Percentiles rank a stretch among this genome's conserved stretches.
phyloP scores from a whole-genome alignment of 208 protist genomes.

The Lotmaria passim region DNA sequence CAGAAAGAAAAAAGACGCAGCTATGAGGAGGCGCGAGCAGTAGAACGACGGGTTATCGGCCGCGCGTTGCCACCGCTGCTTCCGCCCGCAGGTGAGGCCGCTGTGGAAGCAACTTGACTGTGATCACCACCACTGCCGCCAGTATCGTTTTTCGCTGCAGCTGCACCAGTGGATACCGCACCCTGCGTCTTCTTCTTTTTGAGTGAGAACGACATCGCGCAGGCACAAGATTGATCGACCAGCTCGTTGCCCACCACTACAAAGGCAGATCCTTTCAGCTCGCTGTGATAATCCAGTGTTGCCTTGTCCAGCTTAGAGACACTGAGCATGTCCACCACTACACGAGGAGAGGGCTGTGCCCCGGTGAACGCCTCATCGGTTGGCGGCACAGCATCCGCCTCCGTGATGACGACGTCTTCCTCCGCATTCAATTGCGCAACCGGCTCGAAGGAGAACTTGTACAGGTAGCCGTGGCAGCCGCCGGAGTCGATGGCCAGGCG shows the following conservation, averaged over 20 bases:
- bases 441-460: conserved; percentile 87
- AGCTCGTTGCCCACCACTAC: conserved; percentile 90
- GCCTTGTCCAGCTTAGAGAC: conserved; percentile 73
- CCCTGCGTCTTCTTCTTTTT: conserved; percentile 40
- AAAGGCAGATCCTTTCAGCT: conserved; percentile 89
- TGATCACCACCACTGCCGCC: not conserved
- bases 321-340: conserved; percentile 83
- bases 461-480: conserved; percentile 89
- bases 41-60: conserved; percentile 33
- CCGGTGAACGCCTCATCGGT: conserved; percentile 27
- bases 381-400: conserved; percentile 51
- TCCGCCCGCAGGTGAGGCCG: not conserved
- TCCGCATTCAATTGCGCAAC: conserved; percentile 46
- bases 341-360: conserved; percentile 41
- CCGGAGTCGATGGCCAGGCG: conserved; percentile 87
- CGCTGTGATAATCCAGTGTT: conserved; percentile 86
- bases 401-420: conserved; percentile 72
- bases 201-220: conserved; percentile 91
- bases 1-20: conserved; percentile 2
- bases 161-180: not conserved
- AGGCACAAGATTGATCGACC: conserved; percentile 89
- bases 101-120: too few relatives aligned
- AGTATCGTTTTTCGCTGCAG: not conserved
- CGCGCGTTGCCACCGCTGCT: conserved; percentile 20
- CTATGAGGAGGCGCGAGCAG: conserved; percentile 7